Evolutionary conservation across 2,329 filamentous ascomycete genomes (phyloP), one percentile per base, ranked within the genome.

Genomic region (Colletotrichum ledebouriae): DNA sequence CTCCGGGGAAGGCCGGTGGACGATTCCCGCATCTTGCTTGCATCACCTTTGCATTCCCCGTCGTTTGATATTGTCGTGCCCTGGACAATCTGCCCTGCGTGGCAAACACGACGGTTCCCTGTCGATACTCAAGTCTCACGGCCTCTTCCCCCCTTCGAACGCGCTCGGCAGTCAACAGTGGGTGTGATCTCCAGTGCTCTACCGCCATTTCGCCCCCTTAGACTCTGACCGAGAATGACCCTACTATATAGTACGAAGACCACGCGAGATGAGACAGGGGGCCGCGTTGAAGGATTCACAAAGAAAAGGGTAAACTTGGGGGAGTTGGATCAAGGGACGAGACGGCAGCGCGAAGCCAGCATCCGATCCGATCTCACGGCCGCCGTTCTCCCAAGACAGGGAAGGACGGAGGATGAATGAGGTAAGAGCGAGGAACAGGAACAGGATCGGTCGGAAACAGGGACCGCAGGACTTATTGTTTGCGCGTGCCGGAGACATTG

Each of bases 21-120:
- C 46, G 46, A 59, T 67, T 53, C 59, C 59, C 47, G 60, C 53
- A 59, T 67, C 65, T 67, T 64, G 64, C 65, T 67, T 64, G 64
- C 65, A 64, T 67, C 60, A 67, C 39, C 41, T 20, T 55, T 12
- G 37, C 37, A 39, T 13, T 39, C 15, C 37, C 37, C 37, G 37
- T 39, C 37, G 13, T 9, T 39, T 15, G 37, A 39, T 39, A 13
- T 39, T 12, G 37, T 39, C 37, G 37, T 13, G 12, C 37, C 37
- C 37, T 13, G 37, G 37, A 39, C 11, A 6, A 15, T 29, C 29
- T 29, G 47, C 6, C 15, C 13, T 50, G 47, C 47, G 47, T 50
- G 47, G 47, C 47, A 50, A 39, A 50, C 47, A 2, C 9, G 13
- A 33, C 15, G 47, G 47, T 52, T 52, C 47, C 47, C 22, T 52